phyloP scores from a whole-genome alignment of 352 stramenopile genomes.

The Pilasporangium apinafurcum region DNA sequence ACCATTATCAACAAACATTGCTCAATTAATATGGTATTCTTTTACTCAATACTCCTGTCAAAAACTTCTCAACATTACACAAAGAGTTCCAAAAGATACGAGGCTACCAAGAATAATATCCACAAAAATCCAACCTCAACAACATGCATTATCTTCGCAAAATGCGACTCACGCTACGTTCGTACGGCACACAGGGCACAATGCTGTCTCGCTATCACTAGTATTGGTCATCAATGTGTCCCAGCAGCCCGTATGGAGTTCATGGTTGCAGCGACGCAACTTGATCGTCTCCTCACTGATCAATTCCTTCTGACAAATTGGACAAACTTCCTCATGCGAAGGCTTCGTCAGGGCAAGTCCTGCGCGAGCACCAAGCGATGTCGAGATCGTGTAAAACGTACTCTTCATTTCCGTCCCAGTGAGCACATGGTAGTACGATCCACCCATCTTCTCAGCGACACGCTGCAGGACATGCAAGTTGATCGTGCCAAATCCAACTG shows the following conservation, averaged over 20 bases:
- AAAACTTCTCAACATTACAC: not conserved
- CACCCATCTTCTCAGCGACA: conserved; percentile 47
- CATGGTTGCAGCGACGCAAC: conserved; percentile 32
- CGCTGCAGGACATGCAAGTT: conserved; percentile 54
- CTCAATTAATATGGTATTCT: too few species aligned
- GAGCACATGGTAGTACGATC: conserved; percentile 53
- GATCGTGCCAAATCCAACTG: conserved; percentile 66
- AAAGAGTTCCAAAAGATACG: too few species aligned
- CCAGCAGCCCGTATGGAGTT: conserved; percentile 43
- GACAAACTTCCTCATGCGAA: conserved; percentile 45
- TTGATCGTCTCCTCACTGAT: conserved; percentile 36
- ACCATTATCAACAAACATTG: too few species aligned
- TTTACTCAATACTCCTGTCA: too few species aligned
- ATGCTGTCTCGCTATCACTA: not conserved
- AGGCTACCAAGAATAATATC: too few species aligned
- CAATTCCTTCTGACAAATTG: conserved; percentile 61
- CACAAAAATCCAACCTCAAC: too few species aligned
- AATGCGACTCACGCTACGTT: not conserved
- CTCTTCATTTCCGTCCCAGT: conserved; percentile 60
- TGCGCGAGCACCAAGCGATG: conserved; percentile 49
- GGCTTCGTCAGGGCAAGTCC: conserved; percentile 56
- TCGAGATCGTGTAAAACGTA: conserved; percentile 73
- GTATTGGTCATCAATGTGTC: conserved; percentile 23
- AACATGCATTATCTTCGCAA: too few species aligned
- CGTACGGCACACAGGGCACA: conserved; percentile 9